A percentile compares a stretch with the other conserved stretches of the same genome.
phyloP scores from a whole-genome alignment of 1,284 basidiomycete genomes.

The Heimioporus retisporus region DNA sequence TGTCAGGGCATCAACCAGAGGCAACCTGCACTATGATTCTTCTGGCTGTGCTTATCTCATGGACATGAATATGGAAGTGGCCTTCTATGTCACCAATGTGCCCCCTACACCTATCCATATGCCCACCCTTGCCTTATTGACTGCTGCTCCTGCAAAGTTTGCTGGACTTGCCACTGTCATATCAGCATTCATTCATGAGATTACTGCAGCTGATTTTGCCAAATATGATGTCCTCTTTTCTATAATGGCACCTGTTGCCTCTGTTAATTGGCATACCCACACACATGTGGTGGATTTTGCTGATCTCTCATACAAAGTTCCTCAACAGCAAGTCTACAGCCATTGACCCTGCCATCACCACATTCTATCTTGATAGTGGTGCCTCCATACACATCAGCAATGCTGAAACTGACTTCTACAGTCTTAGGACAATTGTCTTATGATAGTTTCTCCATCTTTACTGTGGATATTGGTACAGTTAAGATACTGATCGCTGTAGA shows the following conservation, averaged over 20 bases:
- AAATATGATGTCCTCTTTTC: not conserved
- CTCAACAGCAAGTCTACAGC: not conserved
- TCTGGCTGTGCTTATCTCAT: too few relatives aligned
- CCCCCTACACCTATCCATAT: too few relatives aligned
- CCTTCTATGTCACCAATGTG: too few relatives aligned
- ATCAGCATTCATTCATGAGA: not conserved
- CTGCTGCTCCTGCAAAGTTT: not conserved
- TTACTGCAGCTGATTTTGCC: not conserved
- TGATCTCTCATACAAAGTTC: not conserved
- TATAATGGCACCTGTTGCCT: not conserved
- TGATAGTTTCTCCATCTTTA: too few relatives aligned
- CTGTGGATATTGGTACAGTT: too few relatives aligned
- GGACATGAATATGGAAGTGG: too few relatives aligned
- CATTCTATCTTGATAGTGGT: not conserved
- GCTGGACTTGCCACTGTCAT: not conserved
- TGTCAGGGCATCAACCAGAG: too few relatives aligned
- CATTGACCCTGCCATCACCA: not conserved
- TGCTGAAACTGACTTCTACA: too few relatives aligned
- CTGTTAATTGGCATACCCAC: not conserved
- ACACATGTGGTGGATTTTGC: not conserved
- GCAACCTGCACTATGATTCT: too few relatives aligned
- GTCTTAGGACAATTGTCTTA: too few relatives aligned
- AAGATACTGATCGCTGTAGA: too few relatives aligned
- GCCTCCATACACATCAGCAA: too few relatives aligned
- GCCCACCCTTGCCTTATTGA: not conserved